Evolutionary conservation across 805 yeast species (phyloP), one percentile per base, ranked within the genome.

Genomic region (Candida ipomoeae): DNA sequence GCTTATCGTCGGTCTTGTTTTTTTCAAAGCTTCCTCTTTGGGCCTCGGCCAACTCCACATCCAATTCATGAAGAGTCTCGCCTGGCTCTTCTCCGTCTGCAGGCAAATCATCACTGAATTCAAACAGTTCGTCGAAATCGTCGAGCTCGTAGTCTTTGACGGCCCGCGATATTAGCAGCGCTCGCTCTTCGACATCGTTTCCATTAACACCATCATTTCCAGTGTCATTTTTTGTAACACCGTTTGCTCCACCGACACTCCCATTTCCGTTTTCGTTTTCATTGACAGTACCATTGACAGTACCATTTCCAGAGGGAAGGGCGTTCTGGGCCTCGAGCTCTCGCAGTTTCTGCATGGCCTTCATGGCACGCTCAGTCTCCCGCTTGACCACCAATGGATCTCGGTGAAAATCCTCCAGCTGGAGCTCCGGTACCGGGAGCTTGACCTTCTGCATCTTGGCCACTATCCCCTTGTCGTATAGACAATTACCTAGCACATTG

Each of bases 401-500:
- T 39, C 75, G 52, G 52, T 70, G 69, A 48, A 71, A 66, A 50
- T 71, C 66, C 21, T 54, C 62, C 26, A 59, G 63, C 23, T 64
- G 67, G 18, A 67, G 59, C 21, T 69, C 74, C 10, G 61, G 61
- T 26, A 53, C 53, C 15, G 66, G 65, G 18, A 57, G 51, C 40
- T 65, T 65, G 40, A 79, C 74, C 49, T 75, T 73, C 42, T 74
- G 70, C 48, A 83, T 73, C 51, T 77, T 71, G 36, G 75, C 74
- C 39, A 85, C 64, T 51, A 83, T 84, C 46, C 80, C 82, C 58
- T 84, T 84, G 62, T 87, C 95, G 59, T 87, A 87, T n/a, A 87
- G 75, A 66, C 96, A 87, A 60, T 87, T 87, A 0, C 95, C 96
- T 61, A 87, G 67, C 0, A 87, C 83, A 56, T 84, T 81, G 36